phyloP scores from a whole-genome alignment of 805 yeast species.

The Allodekkera sacchari region DNA sequence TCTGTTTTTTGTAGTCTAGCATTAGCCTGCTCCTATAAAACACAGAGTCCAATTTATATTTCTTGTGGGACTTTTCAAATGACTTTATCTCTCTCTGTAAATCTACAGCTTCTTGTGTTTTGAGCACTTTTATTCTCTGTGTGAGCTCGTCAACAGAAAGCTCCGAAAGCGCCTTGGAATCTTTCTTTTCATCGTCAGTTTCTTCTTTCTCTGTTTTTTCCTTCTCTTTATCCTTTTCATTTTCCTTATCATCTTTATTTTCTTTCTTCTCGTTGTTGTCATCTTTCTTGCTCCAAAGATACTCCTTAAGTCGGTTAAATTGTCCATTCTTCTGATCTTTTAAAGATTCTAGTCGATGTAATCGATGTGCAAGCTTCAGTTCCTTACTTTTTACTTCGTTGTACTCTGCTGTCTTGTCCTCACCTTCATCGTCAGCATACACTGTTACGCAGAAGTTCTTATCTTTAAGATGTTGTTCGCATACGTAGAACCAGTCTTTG shows the following conservation, averaged over 20 bases:
- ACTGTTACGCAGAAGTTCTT: constrained; percentile 31
- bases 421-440: constrained; percentile 23
- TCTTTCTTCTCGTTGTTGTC: constrained; percentile 7
- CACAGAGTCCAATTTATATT: constrained; percentile 31
- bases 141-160: constrained; percentile 1
- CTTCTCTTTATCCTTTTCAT: constrained; percentile 4
- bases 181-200: constrained; percentile 3
- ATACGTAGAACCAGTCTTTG: constrained; percentile 46
- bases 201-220: constrained; percentile 1
- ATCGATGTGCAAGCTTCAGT: constrained; percentile 21
- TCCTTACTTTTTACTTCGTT: constrained; percentile 18
- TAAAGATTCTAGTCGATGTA: constrained; percentile 27
- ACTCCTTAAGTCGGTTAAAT: constrained; percentile 17
- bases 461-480: constrained; percentile 40
- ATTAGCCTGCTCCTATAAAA: constrained; percentile 35
- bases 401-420: constrained; percentile 10
- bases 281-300: constrained; percentile 13
- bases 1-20: constrained; percentile 26
- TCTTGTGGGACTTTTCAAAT: constrained; percentile 27
- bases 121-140: constrained; percentile 3
- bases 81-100: constrained; percentile 5
- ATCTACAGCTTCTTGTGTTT: constrained; percentile 4
- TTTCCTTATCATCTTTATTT: constrained; percentile 7
- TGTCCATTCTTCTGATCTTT: constrained; percentile 16
- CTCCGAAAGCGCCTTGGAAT: neutral